These are phyloP conservation scores for Hanseniaspora jakobsenii DNA, from an alignment of 805 yeast species.

Conservation along the genomic window DNA sequence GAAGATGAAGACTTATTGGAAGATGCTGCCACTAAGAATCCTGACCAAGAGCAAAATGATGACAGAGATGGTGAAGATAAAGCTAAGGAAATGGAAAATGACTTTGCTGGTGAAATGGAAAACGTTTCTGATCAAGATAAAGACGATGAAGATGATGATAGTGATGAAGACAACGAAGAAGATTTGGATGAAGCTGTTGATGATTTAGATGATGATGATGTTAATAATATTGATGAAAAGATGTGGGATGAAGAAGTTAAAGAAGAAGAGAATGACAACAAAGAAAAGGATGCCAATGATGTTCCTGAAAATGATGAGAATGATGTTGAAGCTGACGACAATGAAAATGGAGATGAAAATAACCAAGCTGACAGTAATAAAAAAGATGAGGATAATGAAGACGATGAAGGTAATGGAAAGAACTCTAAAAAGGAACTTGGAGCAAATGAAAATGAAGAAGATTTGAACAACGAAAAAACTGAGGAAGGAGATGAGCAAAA, in stretches of 20 bases:
- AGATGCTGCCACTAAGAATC: constrained; percentile 59
- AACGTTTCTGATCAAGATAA: constrained; percentile 59
- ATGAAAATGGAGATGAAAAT: constrained; percentile 58
- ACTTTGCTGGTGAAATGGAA: constrained; percentile 88
- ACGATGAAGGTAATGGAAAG: constrained; percentile 26
- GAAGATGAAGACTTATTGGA: constrained; percentile 42
- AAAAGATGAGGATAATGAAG: constrained; percentile 43
- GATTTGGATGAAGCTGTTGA: constrained; percentile 53
- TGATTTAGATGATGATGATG: constrained; percentile 74
- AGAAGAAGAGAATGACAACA: constrained; percentile 60
- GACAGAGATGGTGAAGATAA: constrained; percentile 50
- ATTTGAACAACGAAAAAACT: constrained; percentile 28
- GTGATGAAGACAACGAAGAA: constrained; percentile 38
- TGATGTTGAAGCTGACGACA: constrained; percentile 68
- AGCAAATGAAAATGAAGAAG: constrained; percentile 21
- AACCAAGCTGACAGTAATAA: constrained; percentile 69
- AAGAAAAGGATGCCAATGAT: constrained; percentile 54
- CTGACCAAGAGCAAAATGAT: constrained; percentile 57
- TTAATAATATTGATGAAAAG: constrained; percentile 57
- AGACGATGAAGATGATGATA: constrained; percentile 38
- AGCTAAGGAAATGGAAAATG: constrained; percentile 91
- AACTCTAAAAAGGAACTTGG: constrained; percentile 24
- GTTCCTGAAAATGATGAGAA: constrained; percentile 44
- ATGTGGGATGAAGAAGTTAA: constrained; percentile 80
- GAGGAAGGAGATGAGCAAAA: constrained; percentile 31